These are phyloP conservation scores for Leptographium wingfieldii DNA, from an alignment of 2,329 filamentous ascomycete species.

Conservation along the genomic window DNA sequence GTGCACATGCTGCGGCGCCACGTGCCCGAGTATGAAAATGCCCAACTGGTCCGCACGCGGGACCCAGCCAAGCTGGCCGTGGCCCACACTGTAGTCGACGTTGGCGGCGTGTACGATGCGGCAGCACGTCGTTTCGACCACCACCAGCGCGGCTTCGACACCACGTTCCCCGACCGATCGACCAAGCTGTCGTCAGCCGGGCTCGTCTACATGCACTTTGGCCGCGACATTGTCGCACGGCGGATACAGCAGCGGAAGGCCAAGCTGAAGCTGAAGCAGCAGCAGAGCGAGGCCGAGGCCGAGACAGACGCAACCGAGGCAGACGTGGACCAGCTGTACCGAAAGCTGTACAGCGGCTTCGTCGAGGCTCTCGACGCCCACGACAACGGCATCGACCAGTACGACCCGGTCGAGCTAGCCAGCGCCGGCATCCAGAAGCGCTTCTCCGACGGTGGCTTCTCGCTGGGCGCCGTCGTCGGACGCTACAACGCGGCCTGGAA, in stretches of 20 bases:
- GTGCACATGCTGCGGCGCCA: conserved; percentile 85
- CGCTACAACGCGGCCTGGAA: conserved; percentile 75
- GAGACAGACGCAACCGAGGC: conserved; percentile 20
- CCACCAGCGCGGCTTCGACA: conserved; percentile 84
- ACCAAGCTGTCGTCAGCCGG: conserved; percentile 93
- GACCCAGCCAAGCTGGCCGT: conserved; percentile 64
- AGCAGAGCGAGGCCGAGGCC: conserved; percentile 15
- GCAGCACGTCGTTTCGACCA: conserved; percentile 76
- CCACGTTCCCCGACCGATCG: conserved; percentile 67
- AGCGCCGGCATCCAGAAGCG: conserved; percentile 63
- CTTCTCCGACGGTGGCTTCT: conserved; percentile 74
- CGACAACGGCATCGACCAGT: conserved; percentile 84
- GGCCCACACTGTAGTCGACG: conserved; percentile 94
- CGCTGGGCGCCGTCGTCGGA: conserved; percentile 69
- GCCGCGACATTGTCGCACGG: conserved; percentile 65
- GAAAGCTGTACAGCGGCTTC: conserved; percentile 86
- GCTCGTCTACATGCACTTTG: conserved; percentile 92
- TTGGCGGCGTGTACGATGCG: conserved; percentile 88
- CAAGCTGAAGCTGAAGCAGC: conserved; percentile 16
- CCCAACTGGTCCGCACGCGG: conserved; percentile 72
- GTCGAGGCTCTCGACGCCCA: conserved; percentile 94
- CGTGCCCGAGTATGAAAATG: conserved; percentile 62
- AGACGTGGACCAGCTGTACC: conserved; percentile 64
- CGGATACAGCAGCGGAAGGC: conserved; percentile 29
- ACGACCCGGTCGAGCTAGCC: conserved; percentile 58